Evolutionary conservation across 2,329 filamentous ascomycete species (phyloP).

Genomic region (Helotiales sp.): DNA sequence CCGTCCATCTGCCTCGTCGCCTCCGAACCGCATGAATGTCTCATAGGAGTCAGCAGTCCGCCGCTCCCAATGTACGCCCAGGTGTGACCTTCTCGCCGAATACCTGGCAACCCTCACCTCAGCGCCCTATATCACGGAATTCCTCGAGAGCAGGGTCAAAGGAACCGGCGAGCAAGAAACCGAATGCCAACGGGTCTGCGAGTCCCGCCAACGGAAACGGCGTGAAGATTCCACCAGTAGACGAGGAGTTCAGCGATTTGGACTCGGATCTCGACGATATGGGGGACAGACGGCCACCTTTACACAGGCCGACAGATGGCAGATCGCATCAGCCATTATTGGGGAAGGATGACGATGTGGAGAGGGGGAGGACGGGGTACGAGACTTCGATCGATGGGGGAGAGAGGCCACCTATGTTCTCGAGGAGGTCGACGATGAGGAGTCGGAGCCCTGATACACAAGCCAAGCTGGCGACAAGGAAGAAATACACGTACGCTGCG

Average conservation of each 20-base stretch:
- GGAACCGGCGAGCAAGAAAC: constrained; percentile 13
- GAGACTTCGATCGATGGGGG: constrained; percentile 25
- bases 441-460: constrained; percentile 72
- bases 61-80: constrained; percentile 15
- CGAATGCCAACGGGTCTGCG: constrained; percentile 13
- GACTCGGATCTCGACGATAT: constrained; percentile 31
- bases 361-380: constrained; percentile 35
- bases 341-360: constrained; percentile 33
- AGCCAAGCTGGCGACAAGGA: constrained; percentile 66
- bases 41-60: constrained; percentile 27
- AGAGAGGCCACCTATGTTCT: constrained; percentile 39
- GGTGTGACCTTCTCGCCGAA: constrained; percentile 12
- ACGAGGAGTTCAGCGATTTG: constrained; percentile 27
- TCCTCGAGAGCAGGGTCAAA: constrained; percentile 21
- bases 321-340: constrained; percentile 40
- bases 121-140: constrained; percentile 24
- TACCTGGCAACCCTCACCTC: constrained; percentile 20
- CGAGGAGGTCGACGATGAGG: constrained; percentile 68
- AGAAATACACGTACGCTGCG: constrained; percentile 83
- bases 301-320: constrained; percentile 38
- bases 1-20: background rate
- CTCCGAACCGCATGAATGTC: constrained; percentile 31
- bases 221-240: constrained; percentile 9
- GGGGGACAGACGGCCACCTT: constrained; percentile 41
- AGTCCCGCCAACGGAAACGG: constrained; percentile 15